These are phyloP conservation scores for Leishmania major DNA, from an alignment of 208 protist species.

Conservation along the genomic window DNA sequence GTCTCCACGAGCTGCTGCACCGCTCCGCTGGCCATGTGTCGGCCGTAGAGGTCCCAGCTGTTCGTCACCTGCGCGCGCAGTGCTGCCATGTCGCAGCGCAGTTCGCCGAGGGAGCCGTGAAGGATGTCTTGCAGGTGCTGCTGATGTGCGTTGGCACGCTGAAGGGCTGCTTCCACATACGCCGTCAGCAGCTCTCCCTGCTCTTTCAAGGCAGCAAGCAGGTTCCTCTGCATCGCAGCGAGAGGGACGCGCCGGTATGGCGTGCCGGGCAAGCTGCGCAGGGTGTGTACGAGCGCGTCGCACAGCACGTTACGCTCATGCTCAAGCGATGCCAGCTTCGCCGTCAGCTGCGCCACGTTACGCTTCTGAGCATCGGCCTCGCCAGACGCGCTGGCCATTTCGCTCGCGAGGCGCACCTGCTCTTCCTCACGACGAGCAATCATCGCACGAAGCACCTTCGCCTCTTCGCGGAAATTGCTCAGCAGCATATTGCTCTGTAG, in stretches of 20 bases:
- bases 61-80: constrained; percentile 70
- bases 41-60: constrained; percentile 66
- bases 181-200: constrained; percentile 35
- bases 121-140: constrained; percentile 60
- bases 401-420: constrained; percentile 1
- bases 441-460: constrained; percentile 24
- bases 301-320: constrained; percentile 39
- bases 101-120: constrained; percentile 55
- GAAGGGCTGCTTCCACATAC: constrained; percentile 32
- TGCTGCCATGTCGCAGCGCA: constrained; percentile 46
- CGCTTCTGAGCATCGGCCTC: constrained; percentile 25
- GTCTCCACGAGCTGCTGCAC: constrained; percentile 24
- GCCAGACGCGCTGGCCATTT: neutral
- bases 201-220: constrained; percentile 61
- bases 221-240: constrained; percentile 25
- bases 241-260: neutral
- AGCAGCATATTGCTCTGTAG: constrained; percentile 42
- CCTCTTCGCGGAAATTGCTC: constrained; percentile 22
- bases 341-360: constrained; percentile 17
- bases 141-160: constrained; percentile 28
- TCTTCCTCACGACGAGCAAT: constrained; percentile 3
- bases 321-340: constrained; percentile 26
- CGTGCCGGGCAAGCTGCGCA: constrained; percentile 12
- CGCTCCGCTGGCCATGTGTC: constrained; percentile 20
- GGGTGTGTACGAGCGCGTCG: constrained; percentile 20